Percentiles rank a stretch among this genome's conserved stretches.
These are phyloP conservation scores for Ophiorrhiza pumila DNA, from an alignment of 257 asterid species.

Conservation along the genomic window DNA sequence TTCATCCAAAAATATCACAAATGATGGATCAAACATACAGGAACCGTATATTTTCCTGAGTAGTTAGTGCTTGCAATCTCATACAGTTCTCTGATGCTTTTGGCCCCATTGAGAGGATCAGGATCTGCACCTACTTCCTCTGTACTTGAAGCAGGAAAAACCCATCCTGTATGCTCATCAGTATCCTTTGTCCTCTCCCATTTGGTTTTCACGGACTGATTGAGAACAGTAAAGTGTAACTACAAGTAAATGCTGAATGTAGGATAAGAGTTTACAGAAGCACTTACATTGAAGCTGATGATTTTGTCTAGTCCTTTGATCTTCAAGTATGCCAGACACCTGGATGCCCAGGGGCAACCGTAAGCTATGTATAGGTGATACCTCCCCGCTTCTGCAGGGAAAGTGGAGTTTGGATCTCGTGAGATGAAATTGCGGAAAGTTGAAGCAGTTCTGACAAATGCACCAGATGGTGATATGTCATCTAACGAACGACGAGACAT, in stretches of 20 bases:
- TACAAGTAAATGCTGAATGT: background rate
- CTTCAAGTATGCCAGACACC: slow-evolving; percentile 79
- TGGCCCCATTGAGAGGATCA: slow-evolving; percentile 66
- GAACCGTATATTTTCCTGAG: slow-evolving; percentile 82
- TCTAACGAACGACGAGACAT: slow-evolving; percentile 74
- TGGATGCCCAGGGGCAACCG: slow-evolving; percentile 96
- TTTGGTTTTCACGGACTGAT: slow-evolving; percentile 70
- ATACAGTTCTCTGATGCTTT: slow-evolving; percentile 65
- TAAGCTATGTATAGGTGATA: slow-evolving; percentile 82
- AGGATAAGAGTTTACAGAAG: background rate
- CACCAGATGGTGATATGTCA: slow-evolving; percentile 78
- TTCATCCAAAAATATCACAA: background rate
- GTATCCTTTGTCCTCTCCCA: slow-evolving; percentile 88
- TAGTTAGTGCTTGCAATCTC: slow-evolving; percentile 81
- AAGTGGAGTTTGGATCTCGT: slow-evolving; percentile 56
- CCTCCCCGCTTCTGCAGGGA: slow-evolving; percentile 86
- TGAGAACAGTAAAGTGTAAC: background rate
- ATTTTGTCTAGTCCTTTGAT: slow-evolving; percentile 78
- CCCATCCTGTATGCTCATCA: slow-evolving; percentile 96
- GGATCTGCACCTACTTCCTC: slow-evolving; percentile 85
- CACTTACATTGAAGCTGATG: slow-evolving; percentile 67
- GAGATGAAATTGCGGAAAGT: slow-evolving; percentile 64
- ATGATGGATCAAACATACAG: slow-evolving; percentile 39
- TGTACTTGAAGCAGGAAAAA: slow-evolving; percentile 56
- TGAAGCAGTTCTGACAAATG: slow-evolving; percentile 70